Evolutionary conservation across 2,329 filamentous ascomycete genomes (phyloP), one percentile per base, ranked within the genome.

Genomic region (Helotiales sp.): DNA sequence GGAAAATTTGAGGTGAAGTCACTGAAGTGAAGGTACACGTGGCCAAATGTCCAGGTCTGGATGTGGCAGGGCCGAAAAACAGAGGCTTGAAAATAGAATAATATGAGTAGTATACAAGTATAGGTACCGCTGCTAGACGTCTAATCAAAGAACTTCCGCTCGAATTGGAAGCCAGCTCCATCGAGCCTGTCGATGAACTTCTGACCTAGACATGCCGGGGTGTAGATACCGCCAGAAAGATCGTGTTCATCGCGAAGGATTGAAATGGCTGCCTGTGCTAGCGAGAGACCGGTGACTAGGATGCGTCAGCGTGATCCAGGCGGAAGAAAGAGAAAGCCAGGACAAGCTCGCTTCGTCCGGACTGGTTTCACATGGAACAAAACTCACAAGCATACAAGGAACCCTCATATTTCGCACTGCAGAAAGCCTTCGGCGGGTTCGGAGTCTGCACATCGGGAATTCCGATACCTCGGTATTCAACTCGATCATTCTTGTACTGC

Each of bases 201-300:
- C 71, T 90, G 87, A 0, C 91, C 91, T 2, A 94, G 80, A 63
- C 86, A 91, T 0, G 91, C 89, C 0, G 91, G 88, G 1, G 92
- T 94, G 69, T 91, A 86, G 26, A 93, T 80, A 2, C 91, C 91
- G 20, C 91, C 91, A 1, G 82, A 82, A 13, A 92, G 79, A 57
- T 83, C 81, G 45, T 75, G 78, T 15, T 88, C 83, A 45, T 91
- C 89, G 66, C 90, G 82, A 17, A 93, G 79, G 34, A 94, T 80
- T 0, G 88, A 87, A 45, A 86, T 79, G 3, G 90, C 91, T 13
- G 85, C 91, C 73, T 93, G 84, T 1, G 85, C 84, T 15, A 92
- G 75, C 30, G 90, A 82, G 20, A 89, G 75, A 0, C 85, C 91
- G 3, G 91, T 93, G 61, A 92, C 88, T 90, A 15, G 45, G 17